Percentiles rank a stretch among this genome's conserved stretches.
phyloP scores from a whole-genome alignment of 2,329 filamentous ascomycete genomes.

The Scleromitrula shiraiana region DNA sequence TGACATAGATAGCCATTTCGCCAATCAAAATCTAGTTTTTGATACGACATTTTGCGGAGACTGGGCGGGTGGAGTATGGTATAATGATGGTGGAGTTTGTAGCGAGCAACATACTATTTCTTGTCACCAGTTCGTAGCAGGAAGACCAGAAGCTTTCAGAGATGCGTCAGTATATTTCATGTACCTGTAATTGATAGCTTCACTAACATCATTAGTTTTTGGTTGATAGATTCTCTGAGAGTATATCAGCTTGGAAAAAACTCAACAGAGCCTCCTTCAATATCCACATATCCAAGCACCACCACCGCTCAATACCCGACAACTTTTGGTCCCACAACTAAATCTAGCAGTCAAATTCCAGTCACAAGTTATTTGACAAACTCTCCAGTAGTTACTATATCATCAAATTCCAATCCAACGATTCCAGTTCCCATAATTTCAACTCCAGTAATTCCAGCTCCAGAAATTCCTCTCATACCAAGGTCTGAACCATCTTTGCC shows the following conservation, averaged over 20 bases:
- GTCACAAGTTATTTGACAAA: too few relatives aligned
- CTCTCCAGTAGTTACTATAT: too few relatives aligned
- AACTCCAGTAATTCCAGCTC: too few relatives aligned
- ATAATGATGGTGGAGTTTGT: conserved; percentile 39
- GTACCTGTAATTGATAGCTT: rapidly evolving
- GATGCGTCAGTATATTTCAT: conserved; percentile 47
- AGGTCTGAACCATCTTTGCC: too few relatives aligned
- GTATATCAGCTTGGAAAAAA: neutral
- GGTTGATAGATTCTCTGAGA: conserved; percentile 4
- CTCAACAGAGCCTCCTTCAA: too few relatives aligned
- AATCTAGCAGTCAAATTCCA: too few relatives aligned
- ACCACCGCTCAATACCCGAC: too few relatives aligned
- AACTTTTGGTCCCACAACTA: too few relatives aligned
- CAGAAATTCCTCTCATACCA: too few relatives aligned
- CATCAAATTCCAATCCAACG: too few relatives aligned
- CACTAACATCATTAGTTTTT: neutral
- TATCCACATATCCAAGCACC: too few relatives aligned
- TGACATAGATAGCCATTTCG: conserved; percentile 63
- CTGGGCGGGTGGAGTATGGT: conserved; percentile 61
- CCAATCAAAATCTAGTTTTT: conserved; percentile 66
- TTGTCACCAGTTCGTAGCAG: conserved; percentile 64
- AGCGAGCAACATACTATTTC: conserved; percentile 38
- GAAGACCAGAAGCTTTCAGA: conserved; percentile 60
- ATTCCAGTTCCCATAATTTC: too few relatives aligned
- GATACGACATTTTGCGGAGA: conserved; percentile 81